These are phyloP conservation scores for Begonia loranthoides DNA, from an alignment of 306 rosid genomes.

Conservation along the genomic window DNA sequence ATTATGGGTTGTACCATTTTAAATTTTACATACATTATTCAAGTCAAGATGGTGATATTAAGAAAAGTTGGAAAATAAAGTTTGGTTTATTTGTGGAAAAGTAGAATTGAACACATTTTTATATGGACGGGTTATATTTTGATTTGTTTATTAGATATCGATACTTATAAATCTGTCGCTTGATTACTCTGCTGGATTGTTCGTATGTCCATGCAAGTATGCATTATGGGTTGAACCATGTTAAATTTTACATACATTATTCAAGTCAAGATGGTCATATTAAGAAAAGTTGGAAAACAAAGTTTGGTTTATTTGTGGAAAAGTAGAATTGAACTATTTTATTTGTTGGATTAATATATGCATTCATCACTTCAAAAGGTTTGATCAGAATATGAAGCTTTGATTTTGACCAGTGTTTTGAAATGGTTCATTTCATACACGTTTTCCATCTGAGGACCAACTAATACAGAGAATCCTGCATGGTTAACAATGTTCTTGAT, in stretches of 20 bases:
- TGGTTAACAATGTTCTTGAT: slow-evolving; percentile 4
- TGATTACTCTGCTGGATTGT: background rate
- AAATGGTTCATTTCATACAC: slow-evolving; percentile 9
- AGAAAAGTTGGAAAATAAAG: background rate
- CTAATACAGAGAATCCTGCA: slow-evolving; percentile 1
- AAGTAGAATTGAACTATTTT: background rate
- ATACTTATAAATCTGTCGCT: background rate
- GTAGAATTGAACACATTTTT: background rate
- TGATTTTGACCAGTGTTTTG: background rate
- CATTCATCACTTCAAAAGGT: background rate
- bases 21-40: background rate
- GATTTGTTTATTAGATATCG: too few relatives aligned
- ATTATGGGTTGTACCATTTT: too few relatives aligned
- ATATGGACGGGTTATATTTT: too few relatives aligned
- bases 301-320: background rate
- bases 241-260: too few relatives aligned
- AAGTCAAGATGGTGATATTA: background rate
- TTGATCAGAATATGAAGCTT: background rate
- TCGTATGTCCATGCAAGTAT: background rate
- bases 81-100: background rate
- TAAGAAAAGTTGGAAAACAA: background rate
- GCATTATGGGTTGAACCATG: background rate
- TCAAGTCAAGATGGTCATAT: background rate
- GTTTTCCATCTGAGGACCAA: slow-evolving; percentile 10
- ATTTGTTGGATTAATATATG: background rate